Evolutionary conservation across 2,329 filamentous ascomycete species (phyloP), one percentile per base, ranked within the genome.

Genomic region (Cercospora berteroae): DNA sequence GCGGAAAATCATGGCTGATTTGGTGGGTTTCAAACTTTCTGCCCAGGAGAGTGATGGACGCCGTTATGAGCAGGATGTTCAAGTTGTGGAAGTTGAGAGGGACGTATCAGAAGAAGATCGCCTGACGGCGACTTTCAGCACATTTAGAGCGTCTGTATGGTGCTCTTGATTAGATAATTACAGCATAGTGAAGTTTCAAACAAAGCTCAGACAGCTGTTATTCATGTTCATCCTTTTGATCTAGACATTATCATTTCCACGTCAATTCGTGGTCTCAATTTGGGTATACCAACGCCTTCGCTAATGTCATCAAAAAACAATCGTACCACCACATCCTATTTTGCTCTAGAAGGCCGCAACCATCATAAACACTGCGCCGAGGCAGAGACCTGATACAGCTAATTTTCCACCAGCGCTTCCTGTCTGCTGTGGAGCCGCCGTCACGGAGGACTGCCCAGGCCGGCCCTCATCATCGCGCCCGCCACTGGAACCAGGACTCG

Each of bases 61-160:
- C 74, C 61, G 73, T 79, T n/a, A 81, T 87, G 71, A 80, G 79
- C 23, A 77, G 78, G n/a, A 84, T 83, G 77, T 87, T 87, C 76
- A 81, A 82, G 69, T 73, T 87, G 65, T 79, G 80, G 75, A 84
- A 81, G 69, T 73, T 86, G 31, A 74, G 65, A 33, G 70, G 70
- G 5, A 70, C 68, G 18, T 62, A 70, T 23, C 67, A 67, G 44
- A 76, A 76, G 73, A 77, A 77, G 70, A 59, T 73, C 50, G 25
- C 31, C 12, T 63, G 61, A 63, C 61, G 50, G 16, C 61, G 61
- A 57, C 27, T 39, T 6, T 39, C 29, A 20, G 31, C 31, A 63
- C 50, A 63, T 25, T 18, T 57, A 39, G 50, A 36, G 50, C 27
- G 44, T 63, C 61, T 63, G 31, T 57, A 63, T 18, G 31, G 50